These are phyloP conservation scores for Epicoccum sorghinum DNA, from an alignment of 2,329 filamentous ascomycete genomes.

Conservation along the genomic window DNA sequence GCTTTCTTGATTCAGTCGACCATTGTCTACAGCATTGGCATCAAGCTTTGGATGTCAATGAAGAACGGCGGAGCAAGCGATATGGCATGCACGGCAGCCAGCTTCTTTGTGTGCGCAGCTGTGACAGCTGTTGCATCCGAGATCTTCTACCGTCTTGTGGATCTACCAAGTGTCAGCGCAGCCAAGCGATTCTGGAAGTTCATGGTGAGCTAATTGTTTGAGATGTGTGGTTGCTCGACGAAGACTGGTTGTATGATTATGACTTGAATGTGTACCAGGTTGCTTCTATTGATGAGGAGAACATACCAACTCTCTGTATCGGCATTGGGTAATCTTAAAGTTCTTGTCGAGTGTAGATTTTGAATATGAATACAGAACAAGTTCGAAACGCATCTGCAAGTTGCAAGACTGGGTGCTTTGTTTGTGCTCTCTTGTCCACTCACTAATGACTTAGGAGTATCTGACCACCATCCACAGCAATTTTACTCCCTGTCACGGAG, in stretches of 20 bases:
- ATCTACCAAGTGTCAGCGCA: slow-evolving; percentile 40
- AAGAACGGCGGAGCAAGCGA: slow-evolving; percentile 18
- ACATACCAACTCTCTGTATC: too few species aligned
- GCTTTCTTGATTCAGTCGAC: slow-evolving; percentile 51
- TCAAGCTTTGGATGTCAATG: slow-evolving; percentile 53
- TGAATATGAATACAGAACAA: too few species aligned
- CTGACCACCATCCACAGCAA: slow-evolving; percentile 46
- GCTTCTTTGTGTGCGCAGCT: slow-evolving; percentile 34
- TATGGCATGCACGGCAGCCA: slow-evolving; percentile 25
- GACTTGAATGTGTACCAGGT: too few species aligned
- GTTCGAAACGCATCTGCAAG: too few species aligned
- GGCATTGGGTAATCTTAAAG: too few species aligned
- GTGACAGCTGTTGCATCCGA: slow-evolving; percentile 28
- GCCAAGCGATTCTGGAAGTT: slow-evolving; percentile 32
- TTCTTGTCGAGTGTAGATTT: too few species aligned
- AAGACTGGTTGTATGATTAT: too few species aligned
- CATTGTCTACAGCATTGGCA: slow-evolving; percentile 51
- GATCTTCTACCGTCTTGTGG: slow-evolving; percentile 39
- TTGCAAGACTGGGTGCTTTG: too few species aligned
- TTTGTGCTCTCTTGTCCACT: background rate
- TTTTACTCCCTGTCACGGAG: slow-evolving; percentile 45
- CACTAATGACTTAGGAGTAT: background rate
- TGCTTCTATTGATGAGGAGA: too few species aligned
- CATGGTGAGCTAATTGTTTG: slow-evolving; percentile 23
- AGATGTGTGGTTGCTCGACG: too few species aligned